phyloP scores from a whole-genome alignment of 495 filamentous ascomycete genomes.

The Aspergillus indologenus region DNA sequence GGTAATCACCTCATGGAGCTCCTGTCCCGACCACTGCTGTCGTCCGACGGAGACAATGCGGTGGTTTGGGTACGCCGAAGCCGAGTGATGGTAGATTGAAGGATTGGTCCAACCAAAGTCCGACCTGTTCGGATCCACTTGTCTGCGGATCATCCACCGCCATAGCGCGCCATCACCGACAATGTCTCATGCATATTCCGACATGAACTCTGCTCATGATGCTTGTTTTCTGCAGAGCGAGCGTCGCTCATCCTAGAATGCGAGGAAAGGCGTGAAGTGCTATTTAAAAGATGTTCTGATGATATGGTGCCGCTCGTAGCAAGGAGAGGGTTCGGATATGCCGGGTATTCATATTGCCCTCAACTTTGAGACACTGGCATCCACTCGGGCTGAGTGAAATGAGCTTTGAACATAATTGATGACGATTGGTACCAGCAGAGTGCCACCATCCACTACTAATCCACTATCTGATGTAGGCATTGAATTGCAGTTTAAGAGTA shows the following conservation, averaged over 20 bases:
- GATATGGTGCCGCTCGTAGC: neutral
- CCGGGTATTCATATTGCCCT: neutral
- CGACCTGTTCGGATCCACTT: neutral
- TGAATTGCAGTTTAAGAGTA: neutral
- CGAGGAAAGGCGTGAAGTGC: too few relatives aligned
- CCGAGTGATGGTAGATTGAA: neutral
- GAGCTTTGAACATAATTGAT: neutral
- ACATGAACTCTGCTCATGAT: neutral
- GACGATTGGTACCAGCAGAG: neutral
- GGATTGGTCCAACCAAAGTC: neutral
- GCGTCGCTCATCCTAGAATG: neutral
- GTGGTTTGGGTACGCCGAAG: neutral
- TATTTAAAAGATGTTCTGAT: neutral
- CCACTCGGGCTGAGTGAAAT: neutral
- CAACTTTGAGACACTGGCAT: neutral
- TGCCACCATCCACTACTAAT: neutral
- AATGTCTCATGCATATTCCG: constrained; percentile 8
- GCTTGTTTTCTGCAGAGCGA: neutral
- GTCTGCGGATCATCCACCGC: constrained; percentile 1
- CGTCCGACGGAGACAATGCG: neutral
- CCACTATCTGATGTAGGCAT: neutral
- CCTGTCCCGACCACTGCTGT: neutral
- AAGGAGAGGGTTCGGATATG: neutral
- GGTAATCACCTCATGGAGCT: neutral
- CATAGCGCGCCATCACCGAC: neutral